These are phyloP conservation scores for Candida labiduridarum DNA, from an alignment of 1,139 yeast species.

Conservation along the genomic window DNA sequence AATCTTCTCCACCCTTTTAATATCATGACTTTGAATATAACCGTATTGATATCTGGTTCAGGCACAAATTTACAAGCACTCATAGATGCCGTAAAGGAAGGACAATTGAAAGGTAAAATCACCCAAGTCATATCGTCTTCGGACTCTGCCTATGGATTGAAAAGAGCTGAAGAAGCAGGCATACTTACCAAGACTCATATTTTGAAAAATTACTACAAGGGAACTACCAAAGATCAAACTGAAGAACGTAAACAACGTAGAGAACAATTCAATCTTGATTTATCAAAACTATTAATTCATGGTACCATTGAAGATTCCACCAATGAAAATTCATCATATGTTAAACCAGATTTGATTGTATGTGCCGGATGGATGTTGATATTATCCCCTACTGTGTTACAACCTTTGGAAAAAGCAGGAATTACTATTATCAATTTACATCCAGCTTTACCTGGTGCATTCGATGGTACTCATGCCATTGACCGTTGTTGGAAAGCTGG, in stretches of 20 bases:
- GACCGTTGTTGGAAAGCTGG: slow-evolving; percentile 97
- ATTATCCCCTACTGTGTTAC: slow-evolving; percentile 72
- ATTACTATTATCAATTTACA: slow-evolving; percentile 88
- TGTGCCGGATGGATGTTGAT: slow-evolving; percentile 99
- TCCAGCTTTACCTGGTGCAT: slow-evolving; percentile 96
- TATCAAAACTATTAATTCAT: slow-evolving; percentile 65
- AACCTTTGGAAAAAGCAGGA: slow-evolving; percentile 59
- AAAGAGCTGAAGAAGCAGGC: slow-evolving; percentile 67
- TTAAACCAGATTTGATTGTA: slow-evolving; percentile 78
- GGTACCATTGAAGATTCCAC: slow-evolving; percentile 39
- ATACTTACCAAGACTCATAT: slow-evolving; percentile 75
- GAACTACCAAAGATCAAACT: slow-evolving; percentile 65
- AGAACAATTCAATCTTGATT: slow-evolving; percentile 71
- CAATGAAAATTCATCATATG: slow-evolving; percentile 26
- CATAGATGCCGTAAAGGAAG: slow-evolving; percentile 65
- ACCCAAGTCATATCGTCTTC: slow-evolving; percentile 83
- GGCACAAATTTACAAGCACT: slow-evolving; percentile 94
- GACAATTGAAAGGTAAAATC: slow-evolving; percentile 54
- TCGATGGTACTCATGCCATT: slow-evolving; percentile 96
- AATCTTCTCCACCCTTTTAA: background rate
- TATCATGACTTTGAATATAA: slow-evolving; percentile 36
- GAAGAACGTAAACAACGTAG: slow-evolving; percentile 62
- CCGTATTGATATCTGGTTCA: slow-evolving; percentile 89
- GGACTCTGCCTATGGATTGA: slow-evolving; percentile 78
- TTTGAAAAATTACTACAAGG: slow-evolving; percentile 73